Percentiles rank a stretch among this genome's conserved stretches.
phyloP scores from a whole-genome alignment of 208 protist genomes.

The Wallacemonas sp. region DNA sequence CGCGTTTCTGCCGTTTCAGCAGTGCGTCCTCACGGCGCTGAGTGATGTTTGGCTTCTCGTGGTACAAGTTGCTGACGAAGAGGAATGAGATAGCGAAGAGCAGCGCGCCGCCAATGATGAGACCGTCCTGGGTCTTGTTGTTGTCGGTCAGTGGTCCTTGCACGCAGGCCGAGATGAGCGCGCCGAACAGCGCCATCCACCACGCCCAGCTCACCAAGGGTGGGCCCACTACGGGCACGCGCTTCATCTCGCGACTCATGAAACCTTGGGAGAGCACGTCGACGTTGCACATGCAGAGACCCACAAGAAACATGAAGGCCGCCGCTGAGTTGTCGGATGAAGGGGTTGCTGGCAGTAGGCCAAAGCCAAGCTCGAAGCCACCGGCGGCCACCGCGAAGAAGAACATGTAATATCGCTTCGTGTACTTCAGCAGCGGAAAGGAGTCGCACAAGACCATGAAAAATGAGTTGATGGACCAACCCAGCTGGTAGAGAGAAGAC shows the following conservation, averaged over 20 bases:
- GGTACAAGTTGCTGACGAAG: constrained; percentile 34
- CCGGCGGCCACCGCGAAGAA: constrained; percentile 6
- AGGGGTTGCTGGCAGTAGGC: constrained; percentile 7
- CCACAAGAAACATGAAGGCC: constrained; percentile 24
- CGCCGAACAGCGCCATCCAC: constrained; percentile 22
- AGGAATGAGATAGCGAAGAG: constrained; percentile 15
- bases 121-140: constrained; percentile 9
- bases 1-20: constrained; percentile 14
- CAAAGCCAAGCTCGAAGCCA: constrained; percentile 15
- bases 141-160: constrained; percentile 28
- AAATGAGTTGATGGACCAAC: constrained; percentile 28
- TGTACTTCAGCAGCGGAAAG: constrained; percentile 24
- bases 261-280: constrained; percentile 39
- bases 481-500: constrained; percentile 7
- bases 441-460: constrained; percentile 23
- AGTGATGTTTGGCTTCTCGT: constrained; percentile 20
- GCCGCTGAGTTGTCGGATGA: constrained; percentile 9
- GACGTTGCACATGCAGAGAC: constrained; percentile 23
- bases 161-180: constrained; percentile 17
- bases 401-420: constrained; percentile 32
- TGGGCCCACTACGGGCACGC: constrained; percentile 13
- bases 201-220: constrained; percentile 33
- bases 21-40: constrained; percentile 19
- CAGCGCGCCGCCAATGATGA: constrained; percentile 17
- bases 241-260: constrained; percentile 27